Evolutionary conservation across 2,329 filamentous ascomycete genomes (phyloP).

Genomic region (Xylaria sp.): DNA sequence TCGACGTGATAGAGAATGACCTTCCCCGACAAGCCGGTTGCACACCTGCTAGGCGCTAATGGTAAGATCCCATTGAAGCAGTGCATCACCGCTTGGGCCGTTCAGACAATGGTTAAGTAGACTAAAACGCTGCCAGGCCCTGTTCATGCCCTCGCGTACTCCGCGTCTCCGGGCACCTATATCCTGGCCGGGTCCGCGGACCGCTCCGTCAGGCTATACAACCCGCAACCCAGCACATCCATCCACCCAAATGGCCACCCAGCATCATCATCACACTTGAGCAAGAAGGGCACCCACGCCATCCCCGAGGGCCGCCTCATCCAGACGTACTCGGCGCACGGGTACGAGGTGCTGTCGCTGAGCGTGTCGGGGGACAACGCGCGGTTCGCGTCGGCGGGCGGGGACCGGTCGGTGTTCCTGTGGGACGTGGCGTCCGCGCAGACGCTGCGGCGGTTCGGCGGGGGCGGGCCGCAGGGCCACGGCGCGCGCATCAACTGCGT

Average conservation of each 20-base stretch:
- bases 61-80: slow-evolving; percentile 43
- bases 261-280: slow-evolving; percentile 32
- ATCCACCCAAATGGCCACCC: slow-evolving; percentile 18
- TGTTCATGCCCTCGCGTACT: slow-evolving; percentile 73
- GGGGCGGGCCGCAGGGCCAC: slow-evolving; percentile 64
- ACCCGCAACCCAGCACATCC: slow-evolving; percentile 60
- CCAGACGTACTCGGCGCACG: slow-evolving; percentile 87
- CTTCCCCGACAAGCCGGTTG: slow-evolving; percentile 50
- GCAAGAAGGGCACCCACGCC: slow-evolving; percentile 39
- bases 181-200: slow-evolving; percentile 86
- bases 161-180: slow-evolving; percentile 71
- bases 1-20: slow-evolving; percentile 37
- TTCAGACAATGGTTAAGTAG: too few relatives aligned
- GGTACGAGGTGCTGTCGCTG: slow-evolving; percentile 87
- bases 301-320: slow-evolving; percentile 65
- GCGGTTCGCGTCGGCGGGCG: slow-evolving; percentile 83
- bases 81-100: not conserved
- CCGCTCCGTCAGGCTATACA: slow-evolving; percentile 84
- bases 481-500: slow-evolving; percentile 71
- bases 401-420: slow-evolving; percentile 87
- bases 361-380: slow-evolving; percentile 76
- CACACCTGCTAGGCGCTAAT: slow-evolving; percentile 61
- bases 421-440: slow-evolving; percentile 88
- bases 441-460: slow-evolving; percentile 75
- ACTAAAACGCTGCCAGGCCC: slow-evolving; percentile 53